These are phyloP conservation scores for Metarhizium robertsii DNA, from an alignment of 2,329 filamentous ascomycete species.

Conservation along the genomic window DNA sequence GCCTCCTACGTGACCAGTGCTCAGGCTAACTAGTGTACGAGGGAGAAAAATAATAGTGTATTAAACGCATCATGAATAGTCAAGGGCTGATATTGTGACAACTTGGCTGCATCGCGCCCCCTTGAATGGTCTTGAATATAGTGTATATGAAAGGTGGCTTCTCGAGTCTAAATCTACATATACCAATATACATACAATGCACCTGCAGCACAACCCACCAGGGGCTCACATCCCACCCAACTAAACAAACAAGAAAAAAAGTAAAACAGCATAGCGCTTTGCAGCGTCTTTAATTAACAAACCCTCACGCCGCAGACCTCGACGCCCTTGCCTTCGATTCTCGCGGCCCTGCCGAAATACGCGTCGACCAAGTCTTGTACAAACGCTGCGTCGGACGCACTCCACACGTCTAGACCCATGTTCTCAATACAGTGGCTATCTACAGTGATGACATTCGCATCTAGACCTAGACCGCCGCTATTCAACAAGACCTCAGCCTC, in stretches of 20 bases:
- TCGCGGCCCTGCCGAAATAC: conserved; percentile 57
- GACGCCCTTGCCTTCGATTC: conserved; percentile 58
- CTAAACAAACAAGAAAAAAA: neutral
- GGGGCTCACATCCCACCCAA: too few species aligned
- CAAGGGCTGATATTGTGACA: too few species aligned
- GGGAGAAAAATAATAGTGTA: too few species aligned
- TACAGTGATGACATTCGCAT: conserved; percentile 39
- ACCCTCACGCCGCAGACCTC: conserved; percentile 67
- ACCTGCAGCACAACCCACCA: too few species aligned
- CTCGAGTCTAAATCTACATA: too few species aligned
- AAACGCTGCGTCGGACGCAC: conserved; percentile 58
- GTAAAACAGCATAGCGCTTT: neutral
- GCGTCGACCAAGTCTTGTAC: conserved; percentile 49
- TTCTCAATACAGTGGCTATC: conserved; percentile 54
- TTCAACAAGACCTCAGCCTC: conserved; percentile 14
- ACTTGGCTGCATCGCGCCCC: too few species aligned
- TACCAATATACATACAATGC: too few species aligned
- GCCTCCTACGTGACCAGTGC: too few species aligned
- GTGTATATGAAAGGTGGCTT: too few species aligned
- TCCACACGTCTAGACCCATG: conserved; percentile 76
- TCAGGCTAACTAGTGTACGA: too few species aligned
- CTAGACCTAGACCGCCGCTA: conserved; percentile 20
- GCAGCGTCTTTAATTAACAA: conserved; percentile 33
- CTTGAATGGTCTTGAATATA: too few species aligned
- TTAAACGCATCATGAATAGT: too few species aligned